Base-by-base conservation (phyloP, 495 filamentous ascomycete genomes). In the Chaetomium tenue region DNA sequence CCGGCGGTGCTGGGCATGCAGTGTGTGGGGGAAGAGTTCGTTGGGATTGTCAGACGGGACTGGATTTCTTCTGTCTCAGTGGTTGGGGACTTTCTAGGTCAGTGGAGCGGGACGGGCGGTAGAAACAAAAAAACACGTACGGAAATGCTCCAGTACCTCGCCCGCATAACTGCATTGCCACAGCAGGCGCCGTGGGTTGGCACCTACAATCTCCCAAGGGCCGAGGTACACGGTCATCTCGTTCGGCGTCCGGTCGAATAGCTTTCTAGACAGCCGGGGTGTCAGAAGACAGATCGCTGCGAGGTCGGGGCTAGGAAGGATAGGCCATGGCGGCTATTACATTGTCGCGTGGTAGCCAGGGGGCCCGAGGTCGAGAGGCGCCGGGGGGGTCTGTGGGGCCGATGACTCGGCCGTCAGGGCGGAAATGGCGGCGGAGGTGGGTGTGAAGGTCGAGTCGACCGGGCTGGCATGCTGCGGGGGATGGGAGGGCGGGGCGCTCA, bases 321-420 rank as follows among this genome's bases (percentile, higher is more conserved):
- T 12, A 42, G 56, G 64, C 44, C 47, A 66, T 46, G 28, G 40
- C 51, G 22, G 55, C 18, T 46, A 63, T 70, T 70, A 76, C 73
- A 77, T 77, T 63, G 72, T 74, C 42, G 75, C 75, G 67, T 71
- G 68, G 60, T 73, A 77, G 13, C 75, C 75, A 18, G 75, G 75
- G 30, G 75, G 75, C 13, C 75, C 75, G 28, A 77, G 71, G 42
- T 77, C 75, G 25, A 77, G 73, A 4, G 75, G 72, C 44, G 66
- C 71, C 12, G 74, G 72, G 58, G 75, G 68, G 15, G 70, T 69
- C n/a, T 63, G 58, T 51, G 71, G 73, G 63, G 68, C 69, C 16
- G 71, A 71, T 6, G 73, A 71, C 50, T 72, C 68, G 48, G 71
- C 61, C 18, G 75, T 74, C 30, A 71, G 26, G 25, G 70, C 70